Base-by-base conservation (phyloP, 805 yeast genomes). In the Metschnikowia lachancei region DNA sequence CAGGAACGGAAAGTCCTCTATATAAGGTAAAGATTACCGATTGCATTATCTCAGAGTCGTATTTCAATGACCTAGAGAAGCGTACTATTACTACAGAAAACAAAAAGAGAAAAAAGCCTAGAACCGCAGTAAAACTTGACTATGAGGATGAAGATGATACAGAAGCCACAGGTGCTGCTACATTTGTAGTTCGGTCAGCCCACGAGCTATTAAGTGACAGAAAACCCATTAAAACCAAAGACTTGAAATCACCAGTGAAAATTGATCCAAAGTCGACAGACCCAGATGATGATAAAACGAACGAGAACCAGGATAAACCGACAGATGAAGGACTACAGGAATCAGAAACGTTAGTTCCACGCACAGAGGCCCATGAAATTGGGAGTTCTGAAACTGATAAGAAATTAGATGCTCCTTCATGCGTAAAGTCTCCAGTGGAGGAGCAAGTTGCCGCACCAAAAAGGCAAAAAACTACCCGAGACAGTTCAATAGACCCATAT, bases 11-110 rank as follows among this genome's bases (percentile, higher is more conserved):
- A 9, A 19, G 61, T 4, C 85, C 84, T 1, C 33, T 78, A 11
- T 81, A 73, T 53, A 87, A 88, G 0, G 74, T 77, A 0, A 58
- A 47, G 20, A 70, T 85, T 13, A 56, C 55, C 1, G 62, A 58
- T 2, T 58, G 69, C 5, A 74, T 70, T 43, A 73, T 82, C 1
- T 57, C 75, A 1, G 64, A 69, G 7, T 75, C 74, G 3, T 82
- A 66, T 61, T 83, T 82, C 58, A 73, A 67, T 11, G 80, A 75
- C 49, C 55, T 76, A 50, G 43, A 35, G 34, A 34, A 42, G 13
- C 31, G 20, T n/a, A 17, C 32, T 13, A 13, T 11, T 16, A 44
- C 40, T 16, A 29, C 34, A 35, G 41, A 35, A 3, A 39, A 32
- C 12, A 46, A 36, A 36, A 42, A 41, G 43, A 50, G 50, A 35